Base-by-base conservation (phyloP, 2,329 filamentous ascomycete species). In the Ophiostoma pallidulum region DNA sequence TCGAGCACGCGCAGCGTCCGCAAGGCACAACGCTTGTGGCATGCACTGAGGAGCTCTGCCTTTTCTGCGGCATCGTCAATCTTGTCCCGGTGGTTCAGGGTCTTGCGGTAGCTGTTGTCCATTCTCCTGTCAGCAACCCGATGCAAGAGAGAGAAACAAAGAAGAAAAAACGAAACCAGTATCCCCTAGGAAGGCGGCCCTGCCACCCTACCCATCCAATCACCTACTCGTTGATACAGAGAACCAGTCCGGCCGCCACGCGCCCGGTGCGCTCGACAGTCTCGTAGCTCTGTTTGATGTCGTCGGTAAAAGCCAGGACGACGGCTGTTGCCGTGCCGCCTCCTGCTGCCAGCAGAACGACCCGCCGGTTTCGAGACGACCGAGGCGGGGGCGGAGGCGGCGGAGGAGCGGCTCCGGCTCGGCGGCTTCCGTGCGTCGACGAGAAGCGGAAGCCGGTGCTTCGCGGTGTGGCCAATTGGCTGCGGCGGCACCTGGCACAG, bases 11-110 rank as follows among this genome's bases (percentile, higher is more conserved):
- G 77, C 36, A 97, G 70, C 1, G 92, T 96, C 52, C 92, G 80
- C 58, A 88, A 77, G 26, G 92, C 92, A 67, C 92, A 98, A 64
- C 92, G 78, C 63, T 94, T 84, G 66, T 98, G 92, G 61, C 92
- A 97, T 53, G 82, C 81, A 56, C 80, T 84, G 45, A 98, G 70
- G 32, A 84, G 65, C n/a, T 66, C 71, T n/a, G 77, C 70, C 60
- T 80, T 78, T 62, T 87, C 78, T 45, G 78, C 74, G 33, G 75
- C 71, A 51, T 86, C 75, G 18, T 80, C 71, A 35, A 67, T 67
- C 48, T 75, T 73, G 54, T 86, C 79, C 52, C 78, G 73, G 48
- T 74, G 70, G 55, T 87, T 94, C 55, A 98, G 69, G 2, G 88
- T 90, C 41, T 80, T 80, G 56, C 89, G 88, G 66, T 98, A 98